These are phyloP conservation scores for Scutellospora calospora DNA, from an alignment of 371 early-diverging fungal genomes.

Conservation along the genomic window DNA sequence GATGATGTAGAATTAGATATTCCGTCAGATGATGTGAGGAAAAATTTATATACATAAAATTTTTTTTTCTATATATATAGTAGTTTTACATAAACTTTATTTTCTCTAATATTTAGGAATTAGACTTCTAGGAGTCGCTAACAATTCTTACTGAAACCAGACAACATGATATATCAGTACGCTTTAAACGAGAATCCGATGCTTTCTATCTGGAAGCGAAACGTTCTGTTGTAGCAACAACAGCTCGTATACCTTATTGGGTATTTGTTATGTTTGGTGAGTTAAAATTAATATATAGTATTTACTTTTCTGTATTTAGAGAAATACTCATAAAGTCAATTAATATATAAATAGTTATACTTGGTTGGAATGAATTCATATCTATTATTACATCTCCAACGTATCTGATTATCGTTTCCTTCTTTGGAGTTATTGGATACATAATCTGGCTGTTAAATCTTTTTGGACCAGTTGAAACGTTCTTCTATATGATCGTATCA, in stretches of 20 bases:
- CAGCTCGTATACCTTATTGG: conserved; percentile 90
- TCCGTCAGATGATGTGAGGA: conserved; percentile 55
- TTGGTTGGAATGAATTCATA: conserved; percentile 96
- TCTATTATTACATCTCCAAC: conserved; percentile 81
- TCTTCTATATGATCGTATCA: conserved; percentile 45
- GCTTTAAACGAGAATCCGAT: conserved; percentile 91
- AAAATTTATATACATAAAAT: background rate
- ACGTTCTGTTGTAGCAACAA: conserved; percentile 89
- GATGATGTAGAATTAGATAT: conserved; percentile 54
- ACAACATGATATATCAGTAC: conserved; percentile 77
- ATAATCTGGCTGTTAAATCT: conserved; percentile 68
- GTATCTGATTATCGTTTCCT: conserved; percentile 67
- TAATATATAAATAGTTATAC: conserved; percentile 57
- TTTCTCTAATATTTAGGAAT: conserved; percentile 50
- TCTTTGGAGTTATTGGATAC: conserved; percentile 59
- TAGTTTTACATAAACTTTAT: background rate
- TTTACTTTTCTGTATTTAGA: too few relatives aligned
- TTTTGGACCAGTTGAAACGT: conserved; percentile 67
- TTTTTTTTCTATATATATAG: background rate
- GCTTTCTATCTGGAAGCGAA: conserved; percentile 94
- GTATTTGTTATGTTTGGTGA: conserved; percentile 71
- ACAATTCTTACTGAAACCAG: conserved; percentile 72
- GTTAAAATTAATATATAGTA: background rate
- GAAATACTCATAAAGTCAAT: background rate
- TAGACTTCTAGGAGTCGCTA: conserved; percentile 70